Conservation (phyloP, 805 yeast genomes). For the Candida methanosorbosa region DNA sequence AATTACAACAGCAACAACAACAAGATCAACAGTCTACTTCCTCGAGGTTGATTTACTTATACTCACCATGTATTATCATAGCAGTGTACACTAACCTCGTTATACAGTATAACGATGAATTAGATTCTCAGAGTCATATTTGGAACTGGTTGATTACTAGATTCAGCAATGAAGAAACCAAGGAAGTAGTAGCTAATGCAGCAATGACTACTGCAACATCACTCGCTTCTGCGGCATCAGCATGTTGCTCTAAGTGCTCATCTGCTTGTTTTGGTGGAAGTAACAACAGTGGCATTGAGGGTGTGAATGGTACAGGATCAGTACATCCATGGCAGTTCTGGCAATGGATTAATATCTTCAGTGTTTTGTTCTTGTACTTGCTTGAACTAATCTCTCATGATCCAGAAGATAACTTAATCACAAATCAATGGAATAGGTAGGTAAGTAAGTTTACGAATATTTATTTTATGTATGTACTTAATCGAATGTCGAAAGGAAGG, state of each 20-base stretch:
- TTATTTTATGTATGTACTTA: not conserved
- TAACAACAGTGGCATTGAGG: not conserved
- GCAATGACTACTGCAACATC: no score
- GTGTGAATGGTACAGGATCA: not conserved
- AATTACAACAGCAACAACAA: no score
- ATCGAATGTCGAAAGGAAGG: no score
- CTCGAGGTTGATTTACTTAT: slow-evolving; percentile 55
- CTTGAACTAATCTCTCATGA: slow-evolving; percentile 54
- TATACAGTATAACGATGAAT: slow-evolving; percentile 77
- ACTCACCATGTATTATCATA: slow-evolving; percentile 88
- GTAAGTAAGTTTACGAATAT: no score
- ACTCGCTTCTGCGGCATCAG: no score
- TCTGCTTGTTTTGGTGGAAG: no score
- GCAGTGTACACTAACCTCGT: slow-evolving; percentile 93
- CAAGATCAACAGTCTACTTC: no score
- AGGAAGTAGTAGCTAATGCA: no score
- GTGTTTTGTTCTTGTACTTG: slow-evolving; percentile 71
- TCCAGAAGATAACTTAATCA: slow-evolving; percentile 24
- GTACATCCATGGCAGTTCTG: slow-evolving; percentile 88
- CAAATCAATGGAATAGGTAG: slow-evolving; percentile 22
- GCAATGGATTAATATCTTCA: slow-evolving; percentile 91
- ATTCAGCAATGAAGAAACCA: slow-evolving; percentile 5
- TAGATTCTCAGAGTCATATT: slow-evolving; percentile 43
- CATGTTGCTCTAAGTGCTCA: no score
- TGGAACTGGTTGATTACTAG: slow-evolving; percentile 23